Percentiles rank a stretch among this genome's conserved stretches.
phyloP scores from a whole-genome alignment of 2,329 filamentous ascomycete species.

The Tolypocladium inflatum region DNA sequence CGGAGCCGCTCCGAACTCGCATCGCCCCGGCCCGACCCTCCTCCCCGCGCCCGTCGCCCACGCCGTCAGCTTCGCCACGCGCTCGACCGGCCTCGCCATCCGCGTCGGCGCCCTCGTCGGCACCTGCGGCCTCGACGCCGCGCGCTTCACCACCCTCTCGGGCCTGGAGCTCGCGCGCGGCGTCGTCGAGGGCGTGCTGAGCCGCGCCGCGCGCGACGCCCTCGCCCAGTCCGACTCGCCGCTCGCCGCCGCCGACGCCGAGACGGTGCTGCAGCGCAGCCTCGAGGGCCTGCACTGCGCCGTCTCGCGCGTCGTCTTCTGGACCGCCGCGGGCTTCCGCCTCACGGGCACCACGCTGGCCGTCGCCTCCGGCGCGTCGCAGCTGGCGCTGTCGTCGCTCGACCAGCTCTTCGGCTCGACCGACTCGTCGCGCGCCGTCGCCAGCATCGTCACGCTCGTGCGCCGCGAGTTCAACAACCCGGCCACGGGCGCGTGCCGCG shows the following conservation, averaged over 20 bases:
- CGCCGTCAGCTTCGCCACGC: constrained; percentile 49
- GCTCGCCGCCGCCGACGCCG: constrained; percentile 40
- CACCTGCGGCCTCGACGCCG: constrained; percentile 41
- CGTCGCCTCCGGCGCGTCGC: constrained; percentile 45
- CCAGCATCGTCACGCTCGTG: constrained; percentile 55
- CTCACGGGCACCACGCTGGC: constrained; percentile 46
- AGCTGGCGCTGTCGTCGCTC: constrained; percentile 47
- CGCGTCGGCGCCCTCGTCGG: constrained; percentile 43
- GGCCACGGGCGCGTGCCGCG: constrained; percentile 47
- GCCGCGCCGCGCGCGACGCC: constrained; percentile 41
- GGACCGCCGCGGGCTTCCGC: constrained; percentile 51
- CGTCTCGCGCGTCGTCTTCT: constrained; percentile 50
- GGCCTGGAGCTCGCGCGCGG: constrained; percentile 47
- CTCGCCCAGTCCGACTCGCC: constrained; percentile 33
- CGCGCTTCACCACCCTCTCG: constrained; percentile 46
- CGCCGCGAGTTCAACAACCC: constrained; percentile 56
- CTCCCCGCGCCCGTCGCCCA: constrained; percentile 49
- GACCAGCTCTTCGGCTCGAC: constrained; percentile 59
- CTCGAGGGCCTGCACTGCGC: constrained; percentile 47
- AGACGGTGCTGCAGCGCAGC: constrained; percentile 46
- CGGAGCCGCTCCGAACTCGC: constrained; percentile 7
- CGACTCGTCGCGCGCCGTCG: constrained; percentile 59
- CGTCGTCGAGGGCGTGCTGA: constrained; percentile 44
- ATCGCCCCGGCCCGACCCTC: constrained; percentile 33
- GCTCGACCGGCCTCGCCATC: constrained; percentile 48